Percentiles rank a stretch among this genome's conserved stretches.
Evolutionary conservation across 2,329 filamentous ascomycete genomes (phyloP).

Genomic region (Alternaria arbusti): DNA sequence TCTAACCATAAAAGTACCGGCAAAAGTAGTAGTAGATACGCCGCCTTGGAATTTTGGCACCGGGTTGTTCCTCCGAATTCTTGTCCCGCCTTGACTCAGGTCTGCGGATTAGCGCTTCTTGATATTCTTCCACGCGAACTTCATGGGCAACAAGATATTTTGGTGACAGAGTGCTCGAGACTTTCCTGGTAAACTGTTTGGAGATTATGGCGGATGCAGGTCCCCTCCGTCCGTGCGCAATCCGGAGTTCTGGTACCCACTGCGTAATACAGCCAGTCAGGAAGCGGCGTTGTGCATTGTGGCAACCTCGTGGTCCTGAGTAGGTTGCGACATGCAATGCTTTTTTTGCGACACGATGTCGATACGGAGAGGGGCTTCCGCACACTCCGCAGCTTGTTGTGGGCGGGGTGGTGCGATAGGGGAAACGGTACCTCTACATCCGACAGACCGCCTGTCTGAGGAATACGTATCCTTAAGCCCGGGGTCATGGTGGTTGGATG

Average conservation of each 20-base stretch:
- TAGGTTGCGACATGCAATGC: conserved; percentile 15
- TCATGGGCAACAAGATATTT: neutral
- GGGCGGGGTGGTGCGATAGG: conserved; percentile 20
- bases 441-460: conserved; percentile 28
- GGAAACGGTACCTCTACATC: conserved; percentile 28
- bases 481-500: conserved; percentile 14
- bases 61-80: neutral
- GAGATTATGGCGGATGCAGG: conserved; percentile 23
- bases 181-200: conserved; percentile 2
- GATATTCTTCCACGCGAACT: conserved; percentile 10
- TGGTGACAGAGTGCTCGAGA: neutral
- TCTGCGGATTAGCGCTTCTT: neutral
- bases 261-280: conserved; percentile 15
- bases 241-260: conserved; percentile 13
- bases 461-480: conserved; percentile 4
- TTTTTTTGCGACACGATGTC: conserved; percentile 10
- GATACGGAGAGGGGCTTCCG: conserved; percentile 26
- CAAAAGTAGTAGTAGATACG: conserved; percentile 7
- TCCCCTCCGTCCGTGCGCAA: conserved; percentile 21
- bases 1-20: conserved; percentile 14
- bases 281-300: conserved; percentile 12
- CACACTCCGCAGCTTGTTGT: conserved; percentile 27
- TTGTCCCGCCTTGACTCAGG: conserved; percentile 1
- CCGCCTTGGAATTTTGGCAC: conserved; percentile 7
- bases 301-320: conserved; percentile 24